phyloP scores from a whole-genome alignment of 2,329 filamentous ascomycete genomes.

The Beauveria caledonica region DNA sequence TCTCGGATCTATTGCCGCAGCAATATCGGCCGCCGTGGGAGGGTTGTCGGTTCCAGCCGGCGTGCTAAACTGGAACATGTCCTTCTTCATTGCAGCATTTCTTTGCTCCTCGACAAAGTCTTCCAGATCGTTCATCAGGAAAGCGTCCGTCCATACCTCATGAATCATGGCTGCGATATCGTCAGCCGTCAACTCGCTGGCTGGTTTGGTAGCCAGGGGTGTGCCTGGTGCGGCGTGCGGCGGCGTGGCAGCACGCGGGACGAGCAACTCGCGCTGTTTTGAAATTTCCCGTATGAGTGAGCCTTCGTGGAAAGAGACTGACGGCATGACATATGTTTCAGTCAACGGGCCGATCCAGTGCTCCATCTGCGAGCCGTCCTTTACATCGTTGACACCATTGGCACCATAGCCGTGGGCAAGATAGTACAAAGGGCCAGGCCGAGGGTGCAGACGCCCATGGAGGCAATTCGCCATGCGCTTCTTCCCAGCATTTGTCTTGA shows the following conservation, averaged over 20 bases:
- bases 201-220: neutral
- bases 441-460: conserved; percentile 11
- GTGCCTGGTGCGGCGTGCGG: neutral
- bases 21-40: neutral
- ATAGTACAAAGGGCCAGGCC: conserved; percentile 27
- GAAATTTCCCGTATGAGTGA: neutral
- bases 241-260: neutral
- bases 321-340: neutral
- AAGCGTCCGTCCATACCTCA: neutral
- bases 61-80: neutral
- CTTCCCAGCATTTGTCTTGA: conserved; percentile 2
- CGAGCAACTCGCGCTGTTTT: neutral
- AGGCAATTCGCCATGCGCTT: conserved; percentile 13
- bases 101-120: neutral
- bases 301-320: neutral
- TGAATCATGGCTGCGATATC: neutral
- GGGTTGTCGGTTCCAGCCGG: neutral
- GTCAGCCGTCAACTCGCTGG: conserved; percentile 4
- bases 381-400: conserved; percentile 20
- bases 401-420: conserved; percentile 23
- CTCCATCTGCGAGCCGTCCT: conserved; percentile 18
- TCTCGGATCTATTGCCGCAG: neutral
- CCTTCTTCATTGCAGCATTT: neutral
- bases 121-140: neutral
- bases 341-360: conserved; percentile 20